phyloP scores from a whole-genome alignment of 805 yeast species.

The Candida qinlingensis region DNA sequence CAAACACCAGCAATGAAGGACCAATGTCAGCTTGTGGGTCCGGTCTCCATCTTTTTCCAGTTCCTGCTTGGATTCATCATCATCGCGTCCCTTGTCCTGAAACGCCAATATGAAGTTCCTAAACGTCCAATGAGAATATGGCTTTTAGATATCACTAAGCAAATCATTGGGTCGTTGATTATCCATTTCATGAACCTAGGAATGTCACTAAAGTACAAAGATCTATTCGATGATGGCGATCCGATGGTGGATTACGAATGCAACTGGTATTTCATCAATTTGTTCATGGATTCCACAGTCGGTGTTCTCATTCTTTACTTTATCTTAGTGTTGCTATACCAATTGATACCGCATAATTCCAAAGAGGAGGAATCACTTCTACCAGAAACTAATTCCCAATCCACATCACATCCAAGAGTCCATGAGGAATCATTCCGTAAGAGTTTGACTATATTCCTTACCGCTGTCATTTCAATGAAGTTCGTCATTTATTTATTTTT shows the following conservation, averaged over 20 bases:
- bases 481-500: constrained; percentile 50
- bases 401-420: not conserved
- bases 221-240: constrained; percentile 31
- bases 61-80: constrained; percentile 71
- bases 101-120: constrained; percentile 77
- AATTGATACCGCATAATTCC: constrained; percentile 41
- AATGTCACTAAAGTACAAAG: constrained; percentile 48
- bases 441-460: constrained; percentile 58
- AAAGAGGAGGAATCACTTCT: constrained; percentile 44
- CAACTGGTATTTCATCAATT: constrained; percentile 89
- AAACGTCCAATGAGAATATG: constrained; percentile 85
- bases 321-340: constrained; percentile 47
- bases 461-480: constrained; percentile 63
- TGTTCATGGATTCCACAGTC: constrained; percentile 85
- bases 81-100: constrained; percentile 63
- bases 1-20: constrained; percentile 3
- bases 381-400: not conserved
- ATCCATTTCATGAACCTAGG: constrained; percentile 75
- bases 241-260: constrained; percentile 58
- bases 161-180: constrained; percentile 79
- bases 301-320: constrained; percentile 82
- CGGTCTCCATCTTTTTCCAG: constrained; percentile 80
- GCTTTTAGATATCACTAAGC: constrained; percentile 87
- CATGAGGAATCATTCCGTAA: constrained; percentile 42
- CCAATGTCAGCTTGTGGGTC: constrained; percentile 69